Evolutionary conservation across 306 rosid species (phyloP), one percentile per base, ranked within the genome.

Genomic region (Malus sieversii): DNA sequence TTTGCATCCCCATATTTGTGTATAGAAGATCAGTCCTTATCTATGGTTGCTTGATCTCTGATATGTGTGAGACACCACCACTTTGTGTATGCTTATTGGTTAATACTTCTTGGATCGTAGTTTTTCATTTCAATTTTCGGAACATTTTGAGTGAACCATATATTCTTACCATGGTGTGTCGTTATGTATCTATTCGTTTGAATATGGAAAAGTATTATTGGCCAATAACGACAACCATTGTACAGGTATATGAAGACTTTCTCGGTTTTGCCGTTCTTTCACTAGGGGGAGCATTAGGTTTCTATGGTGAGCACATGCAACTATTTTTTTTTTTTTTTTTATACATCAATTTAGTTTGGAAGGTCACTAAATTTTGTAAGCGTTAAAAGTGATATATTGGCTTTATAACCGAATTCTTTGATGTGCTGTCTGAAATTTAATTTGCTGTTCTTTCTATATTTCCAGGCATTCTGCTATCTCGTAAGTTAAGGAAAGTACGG

Each of bases 191-290:
- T 25, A 27, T 11, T 45, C 14, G 4, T 16, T 44, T 68, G 60
- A 32, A 42, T 27, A 27, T 68, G 69, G 69, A 40, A 10, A 42
- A 48, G 71, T 66, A 52, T 62, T 64, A 59, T 44, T 75, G 53
- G 71, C 55, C 42, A 57, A 45, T 72, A 30, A 81, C 78, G 71
- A 53, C 72, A 75, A 76, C 51, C 18, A 9, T 81, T 68, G 20
- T 77, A 79, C 87, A 89, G 97, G 92, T 82, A 60, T 91, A 87
- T 77, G 93, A 87, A 75, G 82, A 79, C 51, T 75, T 87, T 76
- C 81, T 91, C 30, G 78, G 90, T 12, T 72, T 80, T 25, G 42
- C 84, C 66, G 70, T 67, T 48, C 86, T 91, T 76, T 66, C 68
- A 60, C 53, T 88, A 68, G 92, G 89, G 68, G 92, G 81, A 42